phyloP scores from a whole-genome alignment of 129 eudicot species.

The Flaveria bidentis region DNA sequence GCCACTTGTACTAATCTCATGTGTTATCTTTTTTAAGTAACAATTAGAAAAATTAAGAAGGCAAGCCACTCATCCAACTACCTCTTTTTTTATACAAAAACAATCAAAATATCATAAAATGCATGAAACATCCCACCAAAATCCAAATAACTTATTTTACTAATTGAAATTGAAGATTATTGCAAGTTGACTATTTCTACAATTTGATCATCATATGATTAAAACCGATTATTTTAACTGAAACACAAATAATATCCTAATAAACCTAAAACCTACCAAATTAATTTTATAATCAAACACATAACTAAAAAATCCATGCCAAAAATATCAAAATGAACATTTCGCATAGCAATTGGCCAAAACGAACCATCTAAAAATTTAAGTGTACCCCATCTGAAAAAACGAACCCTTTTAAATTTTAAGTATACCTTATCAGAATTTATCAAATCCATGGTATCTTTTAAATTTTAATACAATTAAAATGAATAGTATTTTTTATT shows the following conservation, averaged over 20 bases:
- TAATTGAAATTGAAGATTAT: too few species aligned
- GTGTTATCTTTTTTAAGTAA: constrained; percentile 6
- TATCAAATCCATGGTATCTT: too few species aligned
- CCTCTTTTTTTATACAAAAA: constrained; percentile 6
- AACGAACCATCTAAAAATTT: too few species aligned
- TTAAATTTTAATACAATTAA: too few species aligned
- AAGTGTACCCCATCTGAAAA: too few species aligned
- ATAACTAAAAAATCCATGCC: too few species aligned
- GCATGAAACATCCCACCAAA: not conserved
- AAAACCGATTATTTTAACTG: not conserved
- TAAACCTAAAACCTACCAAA: not conserved
- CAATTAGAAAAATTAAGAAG: constrained; percentile 27
- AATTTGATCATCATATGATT: not conserved
- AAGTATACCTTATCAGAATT: too few species aligned
- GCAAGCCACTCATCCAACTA: constrained; percentile 30
- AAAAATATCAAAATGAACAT: too few species aligned
- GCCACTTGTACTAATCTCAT: constrained; percentile 29
- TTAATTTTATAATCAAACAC: not conserved
- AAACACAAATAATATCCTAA: not conserved
- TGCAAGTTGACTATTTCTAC: too few species aligned
- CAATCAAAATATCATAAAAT: not conserved
- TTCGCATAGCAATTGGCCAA: too few species aligned
- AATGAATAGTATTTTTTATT: too few species aligned
- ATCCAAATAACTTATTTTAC: not conserved
- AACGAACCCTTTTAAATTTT: too few species aligned